Evolutionary conservation across 768 basidiomycete species (phyloP).

Genomic region (Boletus rubroflammeus): DNA sequence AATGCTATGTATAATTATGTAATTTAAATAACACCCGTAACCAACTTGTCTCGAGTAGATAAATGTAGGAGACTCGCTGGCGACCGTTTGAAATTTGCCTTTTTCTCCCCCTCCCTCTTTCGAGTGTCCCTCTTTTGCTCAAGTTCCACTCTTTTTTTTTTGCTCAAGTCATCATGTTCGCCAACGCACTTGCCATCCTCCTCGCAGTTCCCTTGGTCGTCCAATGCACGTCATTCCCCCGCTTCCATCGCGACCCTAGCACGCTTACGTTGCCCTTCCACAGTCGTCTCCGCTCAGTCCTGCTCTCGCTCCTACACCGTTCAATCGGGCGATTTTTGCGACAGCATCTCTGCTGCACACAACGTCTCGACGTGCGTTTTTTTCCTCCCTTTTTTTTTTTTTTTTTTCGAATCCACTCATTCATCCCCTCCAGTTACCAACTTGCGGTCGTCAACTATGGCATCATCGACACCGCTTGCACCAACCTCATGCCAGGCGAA

Average conservation of each 20-base stretch:
- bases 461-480: conserved; percentile 49
- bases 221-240: conserved; percentile 34
- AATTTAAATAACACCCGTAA: too few species aligned
- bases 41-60: too few species aligned
- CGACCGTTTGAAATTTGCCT: too few species aligned
- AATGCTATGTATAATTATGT: conserved; percentile 8
- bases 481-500: conserved; percentile 51
- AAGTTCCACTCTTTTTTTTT: conserved; percentile 16
- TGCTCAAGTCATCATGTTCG: conserved; percentile 35
- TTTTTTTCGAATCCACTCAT: not conserved
- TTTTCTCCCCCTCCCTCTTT: too few species aligned
- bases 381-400: not conserved
- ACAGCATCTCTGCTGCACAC: conserved; percentile 62
- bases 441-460: conserved; percentile 58
- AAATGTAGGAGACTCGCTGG: conserved; percentile 3
- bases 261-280: not conserved
- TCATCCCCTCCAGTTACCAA: conserved; percentile 54
- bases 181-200: conserved; percentile 37
- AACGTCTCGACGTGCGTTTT: conserved; percentile 59
- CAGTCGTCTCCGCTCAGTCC: conserved; percentile 24
- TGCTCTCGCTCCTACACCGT: conserved; percentile 66
- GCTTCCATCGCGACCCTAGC: not conserved
- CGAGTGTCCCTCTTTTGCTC: conserved; percentile 20
- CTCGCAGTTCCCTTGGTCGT: conserved; percentile 46
- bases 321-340: conserved; percentile 60